These are phyloP conservation scores for Aspergillus melleus DNA, from an alignment of 2,329 filamentous ascomycete species.

Conservation along the genomic window DNA sequence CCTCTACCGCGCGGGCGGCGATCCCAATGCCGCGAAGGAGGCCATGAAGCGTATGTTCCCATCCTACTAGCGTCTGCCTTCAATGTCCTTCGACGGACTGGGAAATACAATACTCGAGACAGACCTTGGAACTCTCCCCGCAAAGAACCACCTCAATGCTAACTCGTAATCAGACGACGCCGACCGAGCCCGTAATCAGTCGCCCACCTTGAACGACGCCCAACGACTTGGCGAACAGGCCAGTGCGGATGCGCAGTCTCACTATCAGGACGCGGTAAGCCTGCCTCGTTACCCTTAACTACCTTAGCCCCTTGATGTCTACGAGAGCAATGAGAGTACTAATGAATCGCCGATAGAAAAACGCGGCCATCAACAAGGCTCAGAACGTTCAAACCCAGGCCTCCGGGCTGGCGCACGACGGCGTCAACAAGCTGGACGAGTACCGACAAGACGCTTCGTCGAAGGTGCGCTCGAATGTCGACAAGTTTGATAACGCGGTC, in stretches of 20 bases:
- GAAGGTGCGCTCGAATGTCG: conserved; percentile 54
- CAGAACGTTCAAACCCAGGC: conserved; percentile 58
- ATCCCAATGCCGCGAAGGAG: conserved; percentile 79
- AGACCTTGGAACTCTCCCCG: no score
- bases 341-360: conserved; percentile 37
- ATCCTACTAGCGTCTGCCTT: no score
- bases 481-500: conserved; percentile 80
- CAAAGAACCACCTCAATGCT: background rate
- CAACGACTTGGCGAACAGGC: conserved; percentile 66
- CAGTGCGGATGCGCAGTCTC: conserved; percentile 62
- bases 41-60: conserved; percentile 71
- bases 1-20: conserved; percentile 82
- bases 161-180: conserved; percentile 65
- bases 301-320: background rate
- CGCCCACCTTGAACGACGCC: conserved; percentile 64
- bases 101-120: no score
- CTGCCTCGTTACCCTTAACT: background rate
- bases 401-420: conserved; percentile 62
- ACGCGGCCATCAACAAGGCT: conserved; percentile 58
- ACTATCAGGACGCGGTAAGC: conserved; percentile 66
- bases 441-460: conserved; percentile 63
- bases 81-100: no score
- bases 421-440: conserved; percentile 57
- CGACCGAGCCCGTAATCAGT: conserved; percentile 64
- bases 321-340: background rate